phyloP scores from a whole-genome alignment of 768 basidiomycete genomes.

The Leccinum incarnatum region DNA sequence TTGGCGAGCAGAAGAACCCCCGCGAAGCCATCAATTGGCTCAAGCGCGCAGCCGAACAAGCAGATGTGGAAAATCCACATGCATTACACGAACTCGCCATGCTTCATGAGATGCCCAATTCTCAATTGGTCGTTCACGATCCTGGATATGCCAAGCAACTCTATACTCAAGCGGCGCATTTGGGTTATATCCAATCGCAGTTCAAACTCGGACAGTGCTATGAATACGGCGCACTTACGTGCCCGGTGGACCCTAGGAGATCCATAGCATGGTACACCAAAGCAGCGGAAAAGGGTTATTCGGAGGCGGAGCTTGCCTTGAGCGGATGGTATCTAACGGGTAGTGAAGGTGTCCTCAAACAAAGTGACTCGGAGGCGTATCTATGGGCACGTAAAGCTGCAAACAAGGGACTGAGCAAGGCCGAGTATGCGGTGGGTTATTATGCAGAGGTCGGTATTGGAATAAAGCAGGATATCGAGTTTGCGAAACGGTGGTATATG shows the following conservation, averaged over 20 bases:
- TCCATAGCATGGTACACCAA: slow-evolving; percentile 99
- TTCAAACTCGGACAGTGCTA: slow-evolving; percentile 95
- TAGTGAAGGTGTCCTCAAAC: slow-evolving; percentile 92
- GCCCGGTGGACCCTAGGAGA: slow-evolving; percentile 88
- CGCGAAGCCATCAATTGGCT: slow-evolving; percentile 95
- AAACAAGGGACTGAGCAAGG: slow-evolving; percentile 94
- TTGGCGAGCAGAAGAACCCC: slow-evolving; percentile 81
- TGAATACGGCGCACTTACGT: slow-evolving; percentile 87
- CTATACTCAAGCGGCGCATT: slow-evolving; percentile 86
- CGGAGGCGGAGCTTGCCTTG: slow-evolving; percentile 92
- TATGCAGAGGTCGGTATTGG: slow-evolving; percentile 98
- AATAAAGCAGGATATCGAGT: slow-evolving; percentile 91
- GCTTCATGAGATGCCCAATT: slow-evolving; percentile 71
- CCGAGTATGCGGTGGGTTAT: slow-evolving; percentile 98
- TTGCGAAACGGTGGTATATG: slow-evolving; percentile 99
- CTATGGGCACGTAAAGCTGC: slow-evolving; percentile 95
- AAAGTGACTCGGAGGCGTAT: slow-evolving; percentile 98
- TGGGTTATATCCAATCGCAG: slow-evolving; percentile 92
- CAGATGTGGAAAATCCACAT: slow-evolving; percentile 97
- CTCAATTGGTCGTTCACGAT: slow-evolving; percentile 72
- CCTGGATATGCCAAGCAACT: slow-evolving; percentile 79
- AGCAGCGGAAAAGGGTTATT: slow-evolving; percentile 94
- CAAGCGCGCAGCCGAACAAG: slow-evolving; percentile 91
- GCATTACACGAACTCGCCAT: slow-evolving; percentile 94
- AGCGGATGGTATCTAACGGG: slow-evolving; percentile 99